These are phyloP conservation scores for Penicillium oxalicum DNA, from an alignment of 2,329 filamentous ascomycete genomes.

Conservation along the genomic window DNA sequence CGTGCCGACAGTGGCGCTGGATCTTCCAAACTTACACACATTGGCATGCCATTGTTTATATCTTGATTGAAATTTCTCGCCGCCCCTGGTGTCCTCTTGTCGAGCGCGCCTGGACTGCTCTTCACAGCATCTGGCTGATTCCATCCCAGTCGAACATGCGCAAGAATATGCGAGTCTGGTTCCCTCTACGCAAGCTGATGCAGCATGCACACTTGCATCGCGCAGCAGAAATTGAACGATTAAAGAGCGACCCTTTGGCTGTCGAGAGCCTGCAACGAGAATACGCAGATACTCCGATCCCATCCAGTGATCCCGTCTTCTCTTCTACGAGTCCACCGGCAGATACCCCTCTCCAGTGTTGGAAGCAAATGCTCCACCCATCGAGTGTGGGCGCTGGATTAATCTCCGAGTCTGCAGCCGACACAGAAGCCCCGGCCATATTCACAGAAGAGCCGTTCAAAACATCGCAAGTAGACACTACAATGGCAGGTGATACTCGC, in stretches of 20 bases:
- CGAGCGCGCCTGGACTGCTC: slow-evolving; percentile 46
- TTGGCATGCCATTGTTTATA: slow-evolving; percentile 55
- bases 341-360: slow-evolving; percentile 23
- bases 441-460: too few relatives aligned
- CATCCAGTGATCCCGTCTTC: slow-evolving; percentile 26
- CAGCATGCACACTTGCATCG: slow-evolving; percentile 28
- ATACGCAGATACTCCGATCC: slow-evolving; percentile 9
- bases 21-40: slow-evolving; percentile 55
- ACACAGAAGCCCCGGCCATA: too few relatives aligned
- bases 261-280: slow-evolving; percentile 8
- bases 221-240: slow-evolving; percentile 25
- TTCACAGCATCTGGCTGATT: slow-evolving; percentile 42
- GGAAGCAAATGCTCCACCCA: slow-evolving; percentile 23
- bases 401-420: too few relatives aligned
- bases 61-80: slow-evolving; percentile 48
- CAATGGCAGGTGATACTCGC: too few relatives aligned
- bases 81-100: slow-evolving; percentile 43
- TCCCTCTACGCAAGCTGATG: slow-evolving; percentile 31
- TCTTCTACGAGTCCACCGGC: slow-evolving; percentile 11
- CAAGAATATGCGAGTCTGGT: slow-evolving; percentile 30
- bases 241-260: slow-evolving; percentile 24
- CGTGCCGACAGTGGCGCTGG: slow-evolving; percentile 52
- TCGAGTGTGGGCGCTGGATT: too few relatives aligned
- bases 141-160: slow-evolving; percentile 23
- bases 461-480: too few relatives aligned